phyloP scores from a whole-genome alignment of 352 stramenopile species.

The Globisporangium ultimum region DNA sequence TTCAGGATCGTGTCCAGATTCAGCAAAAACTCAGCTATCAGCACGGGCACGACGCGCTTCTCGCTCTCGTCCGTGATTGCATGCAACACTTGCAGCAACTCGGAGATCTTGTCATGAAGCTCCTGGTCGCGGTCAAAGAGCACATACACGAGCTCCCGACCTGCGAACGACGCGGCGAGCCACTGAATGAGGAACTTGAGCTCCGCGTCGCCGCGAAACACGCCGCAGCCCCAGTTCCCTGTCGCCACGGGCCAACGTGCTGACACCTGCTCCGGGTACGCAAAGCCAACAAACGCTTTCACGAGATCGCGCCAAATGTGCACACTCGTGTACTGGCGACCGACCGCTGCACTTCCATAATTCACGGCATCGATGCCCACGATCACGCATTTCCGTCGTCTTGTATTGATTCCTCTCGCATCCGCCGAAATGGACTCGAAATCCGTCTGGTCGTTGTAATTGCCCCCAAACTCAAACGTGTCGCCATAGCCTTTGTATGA shows the following conservation, averaged over 20 bases:
- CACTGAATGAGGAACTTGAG: slow-evolving; percentile 84
- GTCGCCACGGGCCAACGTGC: slow-evolving; percentile 56
- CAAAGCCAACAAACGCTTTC: slow-evolving; percentile 68
- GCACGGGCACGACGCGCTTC: not conserved
- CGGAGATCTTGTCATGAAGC: slow-evolving; percentile 38
- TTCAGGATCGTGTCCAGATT: slow-evolving; percentile 4
- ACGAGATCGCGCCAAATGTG: slow-evolving; percentile 64
- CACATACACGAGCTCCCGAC: slow-evolving; percentile 55
- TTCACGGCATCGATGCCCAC: slow-evolving; percentile 73
- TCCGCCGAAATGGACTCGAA: slow-evolving; percentile 10
- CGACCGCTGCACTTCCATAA: slow-evolving; percentile 35
- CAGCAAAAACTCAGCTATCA: slow-evolving; percentile 13
- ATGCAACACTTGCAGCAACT: slow-evolving; percentile 12
- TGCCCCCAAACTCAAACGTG: slow-evolving; percentile 47
- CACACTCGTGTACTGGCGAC: slow-evolving; percentile 39
- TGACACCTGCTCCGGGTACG: slow-evolving; percentile 24
- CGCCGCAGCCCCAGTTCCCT: slow-evolving; percentile 82
- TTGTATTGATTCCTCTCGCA: slow-evolving; percentile 4
- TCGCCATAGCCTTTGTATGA: slow-evolving; percentile 56
- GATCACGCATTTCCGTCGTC: slow-evolving; percentile 50
- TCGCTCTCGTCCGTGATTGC: slow-evolving; percentile 2
- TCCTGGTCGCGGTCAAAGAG: slow-evolving; percentile 44
- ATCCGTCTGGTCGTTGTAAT: slow-evolving; percentile 33
- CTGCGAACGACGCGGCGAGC: slow-evolving; percentile 58
- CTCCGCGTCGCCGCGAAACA: slow-evolving; percentile 69